A percentile compares a stretch with the other conserved stretches of the same genome.
Conservation (phyloP, 805 yeast species). For the Candida chilensis region DNA sequence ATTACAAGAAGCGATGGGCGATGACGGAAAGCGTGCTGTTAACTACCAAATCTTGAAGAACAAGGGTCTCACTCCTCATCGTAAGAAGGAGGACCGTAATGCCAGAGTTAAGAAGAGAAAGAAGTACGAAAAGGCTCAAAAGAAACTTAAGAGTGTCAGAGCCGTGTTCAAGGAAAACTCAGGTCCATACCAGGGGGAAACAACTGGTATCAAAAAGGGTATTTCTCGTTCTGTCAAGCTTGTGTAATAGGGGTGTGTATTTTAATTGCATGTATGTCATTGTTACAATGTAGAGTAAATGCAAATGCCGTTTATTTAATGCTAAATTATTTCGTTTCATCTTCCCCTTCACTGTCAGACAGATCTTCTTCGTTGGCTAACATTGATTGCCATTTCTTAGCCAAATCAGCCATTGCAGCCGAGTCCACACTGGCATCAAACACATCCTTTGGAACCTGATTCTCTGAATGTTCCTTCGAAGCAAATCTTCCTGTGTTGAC, state of each 20-base stretch:
- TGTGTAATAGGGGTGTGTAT: too few species aligned
- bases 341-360: background rate
- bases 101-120: conserved; percentile 97
- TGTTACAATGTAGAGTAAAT: too few species aligned
- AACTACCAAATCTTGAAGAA: conserved; percentile 93
- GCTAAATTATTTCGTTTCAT: background rate
- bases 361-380: conserved; percentile 13
- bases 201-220: conserved; percentile 95
- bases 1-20: conserved; percentile 45
- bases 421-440: conserved; percentile 76
- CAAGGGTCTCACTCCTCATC: conserved; percentile 89
- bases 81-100: conserved; percentile 91
- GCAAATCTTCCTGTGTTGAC: conserved; percentile 72
- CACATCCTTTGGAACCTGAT: conserved; percentile 85
- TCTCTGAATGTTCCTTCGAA: conserved; percentile 76
- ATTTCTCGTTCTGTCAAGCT: conserved; percentile 82
- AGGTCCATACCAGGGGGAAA: conserved; percentile 82
- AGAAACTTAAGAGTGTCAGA: conserved; percentile 85
- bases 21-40: conserved; percentile 87
- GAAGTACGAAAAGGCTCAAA: conserved; percentile 90
- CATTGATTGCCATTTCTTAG: conserved; percentile 42
- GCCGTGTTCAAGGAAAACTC: conserved; percentile 73
- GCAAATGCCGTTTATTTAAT: too few species aligned
- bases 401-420: conserved; percentile 58
- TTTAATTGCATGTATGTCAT: too few species aligned